A percentile compares a stretch with the other conserved stretches of the same genome.
phyloP scores from a whole-genome alignment of 2,329 filamentous ascomycete species.

The Arthrobotrys sinensis region DNA sequence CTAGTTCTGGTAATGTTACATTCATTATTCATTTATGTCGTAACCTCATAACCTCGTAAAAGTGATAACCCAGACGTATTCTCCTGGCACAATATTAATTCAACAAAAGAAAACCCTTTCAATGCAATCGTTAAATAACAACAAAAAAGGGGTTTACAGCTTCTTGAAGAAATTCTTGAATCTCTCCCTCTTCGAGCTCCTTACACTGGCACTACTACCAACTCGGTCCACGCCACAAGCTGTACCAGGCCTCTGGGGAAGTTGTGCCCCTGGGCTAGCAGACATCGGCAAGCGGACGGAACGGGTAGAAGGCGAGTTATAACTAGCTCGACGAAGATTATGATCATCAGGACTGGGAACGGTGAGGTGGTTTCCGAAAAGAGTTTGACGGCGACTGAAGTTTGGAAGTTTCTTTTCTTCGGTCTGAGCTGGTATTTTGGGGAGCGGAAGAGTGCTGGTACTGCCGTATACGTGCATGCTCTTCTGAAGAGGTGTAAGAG shows the following conservation, averaged over 20 bases:
- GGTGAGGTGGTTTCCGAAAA: slow-evolving; percentile 31
- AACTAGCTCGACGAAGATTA: slow-evolving; percentile 46
- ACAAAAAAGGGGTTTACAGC: not conserved
- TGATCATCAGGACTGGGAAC: slow-evolving; percentile 34
- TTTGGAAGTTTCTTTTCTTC: not conserved
- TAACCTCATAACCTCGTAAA: not conserved
- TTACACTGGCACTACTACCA: slow-evolving; percentile 6
- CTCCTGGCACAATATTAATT: not conserved
- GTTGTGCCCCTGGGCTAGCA: not conserved
- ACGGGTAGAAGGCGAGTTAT: slow-evolving; percentile 11
- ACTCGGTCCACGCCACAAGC: not conserved
- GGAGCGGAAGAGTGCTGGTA: not conserved
- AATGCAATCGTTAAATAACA: too few relatives aligned
- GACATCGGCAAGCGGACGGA: slow-evolving; percentile 3
- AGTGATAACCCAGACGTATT: not conserved
- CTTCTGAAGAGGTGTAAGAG: slow-evolving; percentile 3
- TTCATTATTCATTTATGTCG: slow-evolving; percentile 1
- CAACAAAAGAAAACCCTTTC: too few relatives aligned
- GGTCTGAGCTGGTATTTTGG: not conserved
- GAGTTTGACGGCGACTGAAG: slow-evolving; percentile 12
- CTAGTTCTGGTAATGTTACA: not conserved
- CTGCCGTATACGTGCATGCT: slow-evolving; percentile 9
- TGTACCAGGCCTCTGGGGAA: not conserved
- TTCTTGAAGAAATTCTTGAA: slow-evolving; percentile 41
- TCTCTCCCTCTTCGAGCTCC: slow-evolving; percentile 31